Base-by-base conservation (phyloP, 1,284 basidiomycete species). In the Sanguinoderma infundibulare region DNA sequence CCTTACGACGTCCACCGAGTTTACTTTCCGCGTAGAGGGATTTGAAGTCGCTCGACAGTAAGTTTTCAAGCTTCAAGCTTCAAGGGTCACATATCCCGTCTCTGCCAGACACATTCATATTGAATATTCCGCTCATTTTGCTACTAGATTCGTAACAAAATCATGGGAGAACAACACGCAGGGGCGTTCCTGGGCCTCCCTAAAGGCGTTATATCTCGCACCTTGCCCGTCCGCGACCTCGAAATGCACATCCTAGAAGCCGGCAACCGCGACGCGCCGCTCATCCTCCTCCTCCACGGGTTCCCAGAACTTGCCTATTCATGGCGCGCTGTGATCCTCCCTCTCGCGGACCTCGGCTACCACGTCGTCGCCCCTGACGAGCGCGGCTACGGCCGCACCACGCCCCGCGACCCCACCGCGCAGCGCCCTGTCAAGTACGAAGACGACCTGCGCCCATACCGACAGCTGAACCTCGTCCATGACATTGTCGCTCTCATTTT, bases 291-390 rank as follows among this genome's bases (percentile, higher is more conserved):
- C 32, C 72, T 89, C 1, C 87, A 89, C 63, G 87, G 87, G 39
- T 89, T 89, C 69, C 87, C 87, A 12, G 87, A 87, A 67, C 77
- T 89, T 10, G 81, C 84, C 1, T 86, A 83, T 67, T 88, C 87
- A 9, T 88, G 86, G 86, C 79, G 87, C 22, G 83, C 84, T 61
- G 61, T 87, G 34, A 77, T 89, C 38, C 63, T 73, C 1, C 85
- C 85, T 1, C 77, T 88, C 34, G 72, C 83, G 0, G 63, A 73
- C 14, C 76, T 77, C 14, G 75, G 75, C 4, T 78, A 73, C 64
- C 67, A 69, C 42, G 75, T 77, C 55, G 74, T 77, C 42, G 76
- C 75, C 0, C 73, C 77, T 14, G 77, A 79, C 59, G 67, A 69
- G 26, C 70, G 77, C 9, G 75, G 77, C 2, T 74, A 68, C 51